Conservation (phyloP, 1,284 basidiomycete species). For the Melampsora americana region DNA sequence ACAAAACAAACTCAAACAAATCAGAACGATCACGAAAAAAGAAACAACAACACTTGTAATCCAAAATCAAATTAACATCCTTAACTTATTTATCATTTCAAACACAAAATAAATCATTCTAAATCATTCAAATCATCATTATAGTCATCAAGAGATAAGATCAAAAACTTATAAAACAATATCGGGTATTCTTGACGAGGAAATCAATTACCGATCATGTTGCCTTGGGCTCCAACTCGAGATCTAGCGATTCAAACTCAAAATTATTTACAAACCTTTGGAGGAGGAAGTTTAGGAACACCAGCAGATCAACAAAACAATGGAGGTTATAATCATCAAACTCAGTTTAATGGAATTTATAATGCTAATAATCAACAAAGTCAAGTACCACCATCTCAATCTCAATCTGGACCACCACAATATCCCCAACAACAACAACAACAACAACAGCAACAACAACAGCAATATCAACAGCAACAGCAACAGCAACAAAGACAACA, state of each 20-base stretch:
- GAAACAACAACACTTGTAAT: too few relatives aligned
- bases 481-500: constrained; percentile 55
- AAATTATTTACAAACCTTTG: constrained; percentile 34
- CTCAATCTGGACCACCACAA: neutral
- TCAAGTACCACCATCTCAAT: neutral
- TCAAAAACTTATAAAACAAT: too few relatives aligned
- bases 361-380: neutral
- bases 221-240: constrained; percentile 32
- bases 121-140: too few relatives aligned
- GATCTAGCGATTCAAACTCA: constrained; percentile 35
- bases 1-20: too few relatives aligned
- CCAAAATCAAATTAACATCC: too few relatives aligned
- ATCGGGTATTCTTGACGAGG: too few relatives aligned
- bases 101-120: too few relatives aligned
- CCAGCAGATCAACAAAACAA: neutral
- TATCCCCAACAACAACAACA: constrained; percentile 14
- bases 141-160: too few relatives aligned
- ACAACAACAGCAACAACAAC: constrained; percentile 14
- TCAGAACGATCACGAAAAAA: too few relatives aligned
- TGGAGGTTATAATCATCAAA: neutral
- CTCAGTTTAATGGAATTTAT: neutral
- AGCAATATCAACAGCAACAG: constrained; percentile 18
- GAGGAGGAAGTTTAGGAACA: neutral
- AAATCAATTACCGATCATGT: neutral
- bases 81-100: too few relatives aligned